Base-by-base conservation (phyloP, 1,284 basidiomycete species). In the Tetrapyrgos nigripes region DNA sequence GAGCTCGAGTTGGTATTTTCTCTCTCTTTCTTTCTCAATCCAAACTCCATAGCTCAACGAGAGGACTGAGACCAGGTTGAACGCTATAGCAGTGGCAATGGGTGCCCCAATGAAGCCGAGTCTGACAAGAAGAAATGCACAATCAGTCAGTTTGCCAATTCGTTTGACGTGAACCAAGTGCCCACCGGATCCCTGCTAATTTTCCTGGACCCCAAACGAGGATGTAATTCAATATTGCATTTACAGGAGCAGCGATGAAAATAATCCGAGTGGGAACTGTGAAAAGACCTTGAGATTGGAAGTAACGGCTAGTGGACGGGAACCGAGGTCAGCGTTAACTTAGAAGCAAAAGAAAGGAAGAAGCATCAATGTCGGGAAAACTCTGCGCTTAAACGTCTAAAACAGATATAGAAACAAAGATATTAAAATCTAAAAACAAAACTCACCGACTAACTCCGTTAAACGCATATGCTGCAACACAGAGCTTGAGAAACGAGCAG, bases 101-200 rank as follows among this genome's bases (percentile, higher is more conserved):
- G 97, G 96, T 2, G 96, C 96, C 9, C 97, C 97, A 59, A 95
- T 87, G 74, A 96, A 99, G 8, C 97, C 97, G 1, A 98, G 79
- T 17, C 92, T 80, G 54, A 3, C n/a, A 26, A n/a, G n/a, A n/a
- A n/a, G n/a, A n/a, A n/a, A n/a, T n/a, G n/a, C n/a, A n/a, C n/a
- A n/a, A n/a, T n/a, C n/a, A n/a, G n/a, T n/a, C n/a, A n/a, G n/a
- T n/a, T n/a, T n/a, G n/a, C n/a, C n/a, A n/a, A n/a, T n/a, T n/a
- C n/a, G n/a, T n/a, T n/a, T n/a, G n/a, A n/a, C n/a, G n/a, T n/a
- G n/a, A n/a, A n/a, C n/a, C n/a, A n/a, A n/a, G n/a, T n/a, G n/a
- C 37, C 17, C 17, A 40, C 37, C 17, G 23, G 44, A 43, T 40
- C 37, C 5, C 37, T n/a, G 13, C 37, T n/a, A 40, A 40, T n/a